Conservation (phyloP, 352 stramenopile species). For the Pythium inflatum region DNA sequence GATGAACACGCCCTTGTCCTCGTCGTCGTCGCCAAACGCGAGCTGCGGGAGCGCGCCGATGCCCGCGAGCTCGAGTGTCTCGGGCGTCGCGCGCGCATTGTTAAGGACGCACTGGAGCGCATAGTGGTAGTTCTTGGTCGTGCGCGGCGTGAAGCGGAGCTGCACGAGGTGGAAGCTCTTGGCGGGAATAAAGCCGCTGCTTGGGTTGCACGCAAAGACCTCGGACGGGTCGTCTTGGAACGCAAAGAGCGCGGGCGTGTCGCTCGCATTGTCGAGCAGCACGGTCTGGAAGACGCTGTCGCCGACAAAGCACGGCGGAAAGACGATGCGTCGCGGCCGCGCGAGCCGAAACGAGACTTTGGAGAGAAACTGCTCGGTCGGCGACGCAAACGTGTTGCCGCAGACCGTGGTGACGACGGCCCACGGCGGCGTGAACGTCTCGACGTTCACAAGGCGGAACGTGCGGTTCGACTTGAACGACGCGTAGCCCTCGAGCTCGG, state of each 20-base stretch:
- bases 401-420: constrained; percentile 69
- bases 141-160: constrained; percentile 72
- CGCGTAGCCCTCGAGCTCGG: constrained; percentile 87
- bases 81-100: constrained; percentile 51
- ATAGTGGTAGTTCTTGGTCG: constrained; percentile 52
- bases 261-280: constrained; percentile 83
- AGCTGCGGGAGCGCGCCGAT: constrained; percentile 63
- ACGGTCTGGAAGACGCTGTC: constrained; percentile 91
- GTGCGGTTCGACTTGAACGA: constrained; percentile 94
- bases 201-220: constrained; percentile 76
- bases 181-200: constrained; percentile 64
- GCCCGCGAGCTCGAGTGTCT: constrained; percentile 61
- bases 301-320: constrained; percentile 88
- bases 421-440: constrained; percentile 92
- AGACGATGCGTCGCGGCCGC: constrained; percentile 62
- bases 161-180: constrained; percentile 85
- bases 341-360: constrained; percentile 72
- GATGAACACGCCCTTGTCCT: constrained; percentile 66
- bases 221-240: constrained; percentile 69
- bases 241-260: constrained; percentile 88
- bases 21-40: constrained; percentile 43
- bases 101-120: constrained; percentile 75
- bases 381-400: constrained; percentile 89
- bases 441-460: constrained; percentile 93
- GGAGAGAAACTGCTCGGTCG: constrained; percentile 86